Conservation (phyloP, 2,329 filamentous ascomycete genomes). For the Diaporthe helianthi region DNA sequence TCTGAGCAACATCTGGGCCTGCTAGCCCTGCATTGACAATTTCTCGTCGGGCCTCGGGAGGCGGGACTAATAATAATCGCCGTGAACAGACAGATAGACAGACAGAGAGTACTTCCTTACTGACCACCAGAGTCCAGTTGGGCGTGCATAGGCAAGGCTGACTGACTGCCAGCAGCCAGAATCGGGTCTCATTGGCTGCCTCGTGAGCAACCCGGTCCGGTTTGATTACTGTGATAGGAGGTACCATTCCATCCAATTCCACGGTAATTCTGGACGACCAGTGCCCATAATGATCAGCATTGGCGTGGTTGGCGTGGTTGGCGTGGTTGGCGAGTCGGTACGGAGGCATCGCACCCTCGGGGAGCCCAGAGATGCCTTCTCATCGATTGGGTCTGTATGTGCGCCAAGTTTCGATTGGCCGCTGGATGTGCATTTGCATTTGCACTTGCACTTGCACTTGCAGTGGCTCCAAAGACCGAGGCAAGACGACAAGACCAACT, state of each 20-base stretch:
- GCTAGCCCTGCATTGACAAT: not conserved
- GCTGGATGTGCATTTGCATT: not conserved
- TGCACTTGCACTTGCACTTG: not conserved
- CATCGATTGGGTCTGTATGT: not conserved
- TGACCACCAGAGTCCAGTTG: not conserved
- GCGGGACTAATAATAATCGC: not conserved
- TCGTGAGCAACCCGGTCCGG: conserved; percentile 9
- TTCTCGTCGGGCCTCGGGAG: not conserved
- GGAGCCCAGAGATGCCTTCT: not conserved
- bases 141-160: conserved; percentile 28
- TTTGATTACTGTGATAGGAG: conserved; percentile 29
- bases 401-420: not conserved
- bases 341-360: conserved; percentile 19
- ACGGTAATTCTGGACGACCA: conserved; percentile 24
- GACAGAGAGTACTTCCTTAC: not conserved
- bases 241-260: conserved; percentile 28
- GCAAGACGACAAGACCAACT: too few relatives aligned
- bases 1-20: not conserved
- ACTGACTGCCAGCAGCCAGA: not conserved
- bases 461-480: not conserved
- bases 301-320: conserved; percentile 13
- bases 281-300: conserved; percentile 26
- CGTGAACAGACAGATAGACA: not conserved
- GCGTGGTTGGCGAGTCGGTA: too few relatives aligned
- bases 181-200: conserved; percentile 27